phyloP scores from a whole-genome alignment of 2,329 filamentous ascomycete species.

The Colletotrichum sp. region DNA sequence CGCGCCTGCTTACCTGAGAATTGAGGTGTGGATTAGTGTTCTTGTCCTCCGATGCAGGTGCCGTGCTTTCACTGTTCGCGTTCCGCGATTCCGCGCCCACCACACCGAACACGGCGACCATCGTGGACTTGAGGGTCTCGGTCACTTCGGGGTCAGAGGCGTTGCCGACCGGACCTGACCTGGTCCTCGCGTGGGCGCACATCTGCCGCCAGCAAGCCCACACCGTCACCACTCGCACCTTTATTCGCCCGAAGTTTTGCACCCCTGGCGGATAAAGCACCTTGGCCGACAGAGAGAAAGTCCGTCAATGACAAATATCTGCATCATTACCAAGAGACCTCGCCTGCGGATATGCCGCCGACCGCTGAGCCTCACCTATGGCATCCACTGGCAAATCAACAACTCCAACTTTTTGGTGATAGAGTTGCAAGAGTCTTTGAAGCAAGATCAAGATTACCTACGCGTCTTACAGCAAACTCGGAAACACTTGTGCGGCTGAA shows the following conservation, averaged over 20 bases:
- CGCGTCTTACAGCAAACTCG: background rate
- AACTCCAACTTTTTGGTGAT: background rate
- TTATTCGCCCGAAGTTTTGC: slow-evolving; percentile 15
- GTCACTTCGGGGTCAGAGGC: background rate
- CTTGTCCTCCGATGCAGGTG: background rate
- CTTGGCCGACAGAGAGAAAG: background rate
- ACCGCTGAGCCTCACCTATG: background rate
- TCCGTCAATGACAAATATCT: slow-evolving; percentile 10
- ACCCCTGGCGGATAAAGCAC: background rate
- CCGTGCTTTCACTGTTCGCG: background rate
- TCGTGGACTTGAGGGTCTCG: background rate
- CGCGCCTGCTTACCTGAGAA: background rate
- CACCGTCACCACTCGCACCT: slow-evolving; percentile 2
- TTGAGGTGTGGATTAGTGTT: background rate
- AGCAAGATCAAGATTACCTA: background rate
- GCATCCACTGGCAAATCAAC: background rate
- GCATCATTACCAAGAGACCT: background rate
- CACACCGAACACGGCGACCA: background rate
- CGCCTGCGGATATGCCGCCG: background rate
- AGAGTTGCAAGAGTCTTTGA: background rate
- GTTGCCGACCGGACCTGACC: background rate
- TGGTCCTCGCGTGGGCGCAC: background rate
- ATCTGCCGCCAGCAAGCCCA: background rate
- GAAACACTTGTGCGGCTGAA: slow-evolving; percentile 4
- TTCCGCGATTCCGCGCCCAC: background rate